Percentiles rank a stretch among this genome's conserved stretches.
Evolutionary conservation across 2,329 filamentous ascomycete genomes (phyloP).

Genomic region (Xylaria sp.): DNA sequence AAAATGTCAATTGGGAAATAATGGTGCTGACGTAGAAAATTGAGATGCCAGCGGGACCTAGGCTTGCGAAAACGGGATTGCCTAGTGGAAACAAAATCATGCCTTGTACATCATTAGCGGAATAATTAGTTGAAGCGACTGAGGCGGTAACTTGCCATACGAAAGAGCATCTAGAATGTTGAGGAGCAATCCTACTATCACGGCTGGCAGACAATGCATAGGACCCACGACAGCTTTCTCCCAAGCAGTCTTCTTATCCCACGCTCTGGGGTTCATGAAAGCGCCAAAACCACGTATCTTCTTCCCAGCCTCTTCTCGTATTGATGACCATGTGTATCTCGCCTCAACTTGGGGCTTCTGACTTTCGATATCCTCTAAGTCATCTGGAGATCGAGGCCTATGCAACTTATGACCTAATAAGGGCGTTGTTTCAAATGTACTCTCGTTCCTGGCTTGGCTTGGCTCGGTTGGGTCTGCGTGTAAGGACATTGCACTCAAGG

Average conservation of each 20-base stretch:
- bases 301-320: conserved; percentile 40
- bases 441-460: not conserved
- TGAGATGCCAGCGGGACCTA: conserved; percentile 93
- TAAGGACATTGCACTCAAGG: conserved; percentile 21
- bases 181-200: conserved; percentile 86
- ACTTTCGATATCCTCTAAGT: conserved; percentile 59
- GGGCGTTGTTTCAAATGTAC: conserved; percentile 58
- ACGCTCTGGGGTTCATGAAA: conserved; percentile 72
- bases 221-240: conserved; percentile 72
- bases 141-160: conserved; percentile 68
- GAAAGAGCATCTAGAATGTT: conserved; percentile 96
- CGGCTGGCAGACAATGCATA: conserved; percentile 79
- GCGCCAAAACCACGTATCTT: conserved; percentile 41
- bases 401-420: conserved; percentile 54
- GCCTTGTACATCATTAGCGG: conserved; percentile 56
- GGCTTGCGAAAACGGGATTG: conserved; percentile 81
- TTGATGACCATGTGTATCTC: conserved; percentile 41
- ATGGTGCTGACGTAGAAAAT: conserved; percentile 99
- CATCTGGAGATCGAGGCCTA: conserved; percentile 45
- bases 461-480: conserved; percentile 18
- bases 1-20: conserved; percentile 90
- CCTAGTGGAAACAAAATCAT: conserved; percentile 97
- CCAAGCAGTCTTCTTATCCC: conserved; percentile 75
- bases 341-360: conserved; percentile 55
- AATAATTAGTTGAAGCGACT: conserved; percentile 3